Conservation (phyloP, 495 filamentous ascomycete species). For the Talaromyces wortmannii region DNA sequence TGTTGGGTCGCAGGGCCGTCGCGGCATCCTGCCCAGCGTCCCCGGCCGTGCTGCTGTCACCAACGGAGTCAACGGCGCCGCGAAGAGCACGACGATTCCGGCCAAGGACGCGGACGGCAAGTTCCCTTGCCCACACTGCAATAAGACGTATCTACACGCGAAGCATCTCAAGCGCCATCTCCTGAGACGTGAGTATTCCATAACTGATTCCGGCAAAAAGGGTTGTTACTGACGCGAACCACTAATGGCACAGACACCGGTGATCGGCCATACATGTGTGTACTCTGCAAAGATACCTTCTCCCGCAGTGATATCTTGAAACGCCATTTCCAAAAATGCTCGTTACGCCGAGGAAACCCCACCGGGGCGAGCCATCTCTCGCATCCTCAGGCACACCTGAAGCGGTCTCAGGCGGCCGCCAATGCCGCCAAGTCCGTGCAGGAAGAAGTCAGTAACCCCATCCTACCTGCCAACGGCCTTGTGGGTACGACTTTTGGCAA, state of each 20-base stretch:
- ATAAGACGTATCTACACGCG: slow-evolving; percentile 93
- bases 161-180: slow-evolving; percentile 97
- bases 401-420: slow-evolving; percentile 58
- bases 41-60: slow-evolving; percentile 66
- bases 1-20: slow-evolving; percentile 83
- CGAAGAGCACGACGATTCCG: slow-evolving; percentile 74
- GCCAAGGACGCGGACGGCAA: slow-evolving; percentile 94
- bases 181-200: slow-evolving; percentile 71
- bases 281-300: slow-evolving; percentile 96
- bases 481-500: slow-evolving; percentile 38
- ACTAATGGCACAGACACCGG: slow-evolving; percentile 65
- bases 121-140: slow-evolving; percentile 94
- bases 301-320: slow-evolving; percentile 97
- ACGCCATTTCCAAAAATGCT: slow-evolving; percentile 98
- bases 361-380: slow-evolving; percentile 87
- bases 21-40: slow-evolving; percentile 85
- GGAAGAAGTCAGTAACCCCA: slow-evolving; percentile 42
- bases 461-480: slow-evolving; percentile 35
- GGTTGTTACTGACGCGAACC: neutral
- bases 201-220: neutral
- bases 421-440: slow-evolving; percentile 47
- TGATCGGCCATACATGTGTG: slow-evolving; percentile 94
- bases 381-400: slow-evolving; percentile 81
- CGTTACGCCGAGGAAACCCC: slow-evolving; percentile 87
- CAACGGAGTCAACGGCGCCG: slow-evolving; percentile 48